Evolutionary conservation across 2,329 filamentous ascomycete species (phyloP).

Genomic region (Neocatenulostroma microsporum): DNA sequence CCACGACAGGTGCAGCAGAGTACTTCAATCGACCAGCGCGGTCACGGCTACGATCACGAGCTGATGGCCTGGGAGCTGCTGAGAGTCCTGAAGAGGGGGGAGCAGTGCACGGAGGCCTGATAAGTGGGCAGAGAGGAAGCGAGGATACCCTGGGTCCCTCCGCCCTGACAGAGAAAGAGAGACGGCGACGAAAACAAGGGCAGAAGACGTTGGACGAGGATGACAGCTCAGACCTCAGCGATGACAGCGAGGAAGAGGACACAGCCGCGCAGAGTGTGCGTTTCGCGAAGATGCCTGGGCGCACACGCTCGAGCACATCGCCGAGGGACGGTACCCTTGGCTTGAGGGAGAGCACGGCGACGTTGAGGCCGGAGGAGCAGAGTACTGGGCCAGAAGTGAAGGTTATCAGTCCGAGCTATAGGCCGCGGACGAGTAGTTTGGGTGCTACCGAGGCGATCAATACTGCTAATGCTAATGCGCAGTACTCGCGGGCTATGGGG

Average conservation of each 20-base stretch:
- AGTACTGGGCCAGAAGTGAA: constrained; percentile 21
- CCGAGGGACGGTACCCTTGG: constrained; percentile 46
- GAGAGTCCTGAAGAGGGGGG: constrained; percentile 58
- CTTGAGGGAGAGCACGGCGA: constrained; percentile 3
- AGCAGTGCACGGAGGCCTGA: constrained; percentile 66
- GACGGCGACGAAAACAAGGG: constrained; percentile 56
- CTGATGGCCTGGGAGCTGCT: constrained; percentile 15
- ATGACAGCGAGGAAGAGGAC: constrained; percentile 73
- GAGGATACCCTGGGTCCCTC: constrained; percentile 62
- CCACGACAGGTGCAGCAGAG: constrained; percentile 65
- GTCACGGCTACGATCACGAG: constrained; percentile 11
- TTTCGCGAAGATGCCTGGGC: constrained; percentile 90
- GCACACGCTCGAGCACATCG: constrained; percentile 78
- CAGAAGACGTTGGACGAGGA: constrained; percentile 64
- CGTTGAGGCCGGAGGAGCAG: constrained; percentile 24
- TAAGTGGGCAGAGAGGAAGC: constrained; percentile 56
- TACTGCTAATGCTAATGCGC: constrained; percentile 47
- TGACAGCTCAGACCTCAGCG: constrained; percentile 76
- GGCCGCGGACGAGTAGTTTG: constrained; percentile 59
- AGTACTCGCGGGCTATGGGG: background rate
- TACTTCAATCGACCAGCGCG: constrained; percentile 62
- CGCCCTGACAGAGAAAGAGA: constrained; percentile 34
- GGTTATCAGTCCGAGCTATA: constrained; percentile 47
- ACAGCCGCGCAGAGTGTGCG: constrained; percentile 74
- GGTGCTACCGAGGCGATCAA: constrained; percentile 57